Evolutionary conservation across 345 rosid species (phyloP).

Genomic region (Moringa oleifera): DNA sequence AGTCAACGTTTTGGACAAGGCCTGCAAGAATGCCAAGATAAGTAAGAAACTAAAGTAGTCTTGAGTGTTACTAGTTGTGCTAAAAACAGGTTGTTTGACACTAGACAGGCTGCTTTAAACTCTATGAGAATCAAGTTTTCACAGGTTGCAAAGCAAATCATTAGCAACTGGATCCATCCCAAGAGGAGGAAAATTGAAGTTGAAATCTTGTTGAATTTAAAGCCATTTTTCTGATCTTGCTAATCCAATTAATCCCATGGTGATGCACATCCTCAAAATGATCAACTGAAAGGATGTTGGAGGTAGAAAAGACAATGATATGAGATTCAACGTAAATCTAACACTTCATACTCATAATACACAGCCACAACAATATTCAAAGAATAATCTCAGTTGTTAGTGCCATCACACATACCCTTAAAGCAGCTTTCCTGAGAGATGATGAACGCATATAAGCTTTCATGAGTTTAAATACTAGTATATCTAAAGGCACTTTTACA

Average conservation of each 20-base stretch:
- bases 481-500: slow-evolving; percentile 64
- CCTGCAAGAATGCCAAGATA: slow-evolving; percentile 41
- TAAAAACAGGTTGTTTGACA: neutral
- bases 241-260: neutral
- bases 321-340: neutral
- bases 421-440: slow-evolving; percentile 87
- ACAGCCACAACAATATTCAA: neutral
- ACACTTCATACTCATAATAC: neutral
- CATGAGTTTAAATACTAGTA: slow-evolving; percentile 71
- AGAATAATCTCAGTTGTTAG: slow-evolving; percentile 1
- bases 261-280: too few relatives aligned
- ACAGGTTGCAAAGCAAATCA: neutral
- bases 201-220: too few relatives aligned
- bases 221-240: neutral
- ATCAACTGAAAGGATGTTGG: neutral
- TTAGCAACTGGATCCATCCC: too few relatives aligned
- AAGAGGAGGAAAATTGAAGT: too few relatives aligned
- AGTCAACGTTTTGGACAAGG: slow-evolving; percentile 80
- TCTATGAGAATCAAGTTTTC: neutral
- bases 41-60: neutral
- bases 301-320: neutral
- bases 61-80: neutral
- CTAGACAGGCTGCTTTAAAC: neutral
- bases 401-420: slow-evolving; percentile 49
- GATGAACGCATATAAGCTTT: slow-evolving; percentile 86